These are phyloP conservation scores for Podaxis pistillaris DNA, from an alignment of 768 basidiomycete genomes.

Conservation along the genomic window DNA sequence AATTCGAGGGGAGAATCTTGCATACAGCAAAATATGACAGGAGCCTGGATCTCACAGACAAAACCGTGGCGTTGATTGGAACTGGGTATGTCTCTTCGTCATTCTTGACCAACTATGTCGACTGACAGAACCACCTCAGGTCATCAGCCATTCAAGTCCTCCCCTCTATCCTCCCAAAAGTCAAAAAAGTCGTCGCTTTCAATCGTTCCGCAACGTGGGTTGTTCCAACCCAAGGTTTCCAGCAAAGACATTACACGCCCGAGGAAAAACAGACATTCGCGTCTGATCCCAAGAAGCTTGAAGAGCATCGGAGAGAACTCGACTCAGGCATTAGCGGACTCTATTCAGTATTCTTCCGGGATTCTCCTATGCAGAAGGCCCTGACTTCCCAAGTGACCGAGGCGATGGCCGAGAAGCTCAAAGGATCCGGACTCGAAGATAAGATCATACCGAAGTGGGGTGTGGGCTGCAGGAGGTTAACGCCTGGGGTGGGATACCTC, in stretches of 20 bases:
- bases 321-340: constrained; percentile 35
- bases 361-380: constrained; percentile 29
- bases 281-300: constrained; percentile 33
- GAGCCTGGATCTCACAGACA: constrained; percentile 25
- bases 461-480: constrained; percentile 30
- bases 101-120: background rate
- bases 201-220: constrained; percentile 29
- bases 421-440: constrained; percentile 38
- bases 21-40: constrained; percentile 29
- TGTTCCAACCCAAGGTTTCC: constrained; percentile 19
- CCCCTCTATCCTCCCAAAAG: constrained; percentile 26
- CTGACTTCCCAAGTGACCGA: constrained; percentile 21
- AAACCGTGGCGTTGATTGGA: constrained; percentile 34
- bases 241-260: constrained; percentile 28
- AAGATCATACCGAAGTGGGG: constrained; percentile 29
- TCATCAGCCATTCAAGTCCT: constrained; percentile 30
- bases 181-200: constrained; percentile 32
- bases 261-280: constrained; percentile 38
- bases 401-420: constrained; percentile 39
- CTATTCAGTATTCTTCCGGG: constrained; percentile 24
- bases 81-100: constrained; percentile 20
- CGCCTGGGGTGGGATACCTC: constrained; percentile 30
- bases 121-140: constrained; percentile 10
- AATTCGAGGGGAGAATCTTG: constrained; percentile 26
- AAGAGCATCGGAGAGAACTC: constrained; percentile 36